Evolutionary conservation across 2,329 filamentous ascomycete species (phyloP), one percentile per base, ranked within the genome.

Genomic region (Lasiodiplodia hormozganensis): DNA sequence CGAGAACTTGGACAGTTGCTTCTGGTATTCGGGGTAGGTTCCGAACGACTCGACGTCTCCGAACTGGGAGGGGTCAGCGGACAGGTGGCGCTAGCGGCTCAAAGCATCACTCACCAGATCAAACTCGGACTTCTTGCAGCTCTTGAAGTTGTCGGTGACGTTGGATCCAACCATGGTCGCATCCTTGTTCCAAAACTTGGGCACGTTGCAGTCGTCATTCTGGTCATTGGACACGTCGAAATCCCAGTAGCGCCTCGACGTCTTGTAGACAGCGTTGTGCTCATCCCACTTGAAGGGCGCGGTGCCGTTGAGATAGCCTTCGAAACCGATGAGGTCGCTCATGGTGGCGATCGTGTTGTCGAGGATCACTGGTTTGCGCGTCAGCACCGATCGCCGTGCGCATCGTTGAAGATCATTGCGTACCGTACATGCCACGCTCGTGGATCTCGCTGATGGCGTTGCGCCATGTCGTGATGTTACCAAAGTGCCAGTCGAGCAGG

Each of bases 331-430:
- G 64, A 90, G 80, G 72, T 90, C 87, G 62, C 86, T 85, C 84
- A 90, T 83, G 4, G 88, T 91, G 56, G 86, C 84, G 75, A 90
- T 84, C 2, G 89, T 90, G 73, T 90, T 90, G 74, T 90, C 89
- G 69, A 90, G 77, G 38, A 91, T 79, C 51, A 90, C 62, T 64
- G 60, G 60, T n/a, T 3, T 31, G 12, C 47, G 47, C 28, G 47
- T 64, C 36, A 64, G 60, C 47, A 52, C 60, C 60, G 60, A 64
- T 52, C 60, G 31, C 28, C 60, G 21, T 38, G 60, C 60, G 43
- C 60, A 64, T 64, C 43, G 47, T 34, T 31, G 60, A 25, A 52
- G 43, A 64, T 64, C 60, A 31, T 38, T 28, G 43, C 60, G n/a
- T 64, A 64, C 60, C 87, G 78, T 89, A 90, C 88, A 91, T 90